Evolutionary conservation across 345 rosid genomes (phyloP).

Genomic region (Salix exigua): DNA sequence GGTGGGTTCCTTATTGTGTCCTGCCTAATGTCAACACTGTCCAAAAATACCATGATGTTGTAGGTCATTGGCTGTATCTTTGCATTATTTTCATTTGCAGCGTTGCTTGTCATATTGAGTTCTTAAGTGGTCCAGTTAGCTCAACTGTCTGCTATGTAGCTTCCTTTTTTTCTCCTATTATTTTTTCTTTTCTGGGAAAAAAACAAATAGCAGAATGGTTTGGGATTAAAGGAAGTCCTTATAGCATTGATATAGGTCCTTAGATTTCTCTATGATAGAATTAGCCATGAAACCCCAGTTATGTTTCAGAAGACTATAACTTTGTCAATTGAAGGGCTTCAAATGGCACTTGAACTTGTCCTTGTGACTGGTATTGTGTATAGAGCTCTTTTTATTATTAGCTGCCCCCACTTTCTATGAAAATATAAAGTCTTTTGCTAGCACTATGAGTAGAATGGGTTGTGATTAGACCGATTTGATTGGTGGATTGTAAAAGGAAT

Average conservation of each 20-base stretch:
- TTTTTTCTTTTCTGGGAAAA: neutral
- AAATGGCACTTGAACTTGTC: neutral
- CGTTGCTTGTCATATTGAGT: neutral
- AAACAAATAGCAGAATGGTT: neutral
- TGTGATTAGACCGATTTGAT: neutral
- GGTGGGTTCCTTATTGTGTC: neutral
- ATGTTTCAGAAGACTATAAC: neutral
- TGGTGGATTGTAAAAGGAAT: neutral
- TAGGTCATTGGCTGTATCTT: neutral
- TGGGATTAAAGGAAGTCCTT: neutral
- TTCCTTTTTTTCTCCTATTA: neutral
- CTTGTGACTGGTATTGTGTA: neutral
- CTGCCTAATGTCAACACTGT: neutral
- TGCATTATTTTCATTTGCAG: neutral
- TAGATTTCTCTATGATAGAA: neutral
- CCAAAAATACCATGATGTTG: neutral
- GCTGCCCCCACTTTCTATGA: neutral
- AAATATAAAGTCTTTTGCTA: neutral
- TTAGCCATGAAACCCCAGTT: neutral
- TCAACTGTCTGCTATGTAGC: neutral
- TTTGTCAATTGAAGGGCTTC: neutral
- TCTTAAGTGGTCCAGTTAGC: neutral
- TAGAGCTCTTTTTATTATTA: neutral
- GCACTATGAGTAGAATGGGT: neutral
- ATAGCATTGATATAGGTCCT: neutral